Conservation (phyloP, 169 alveolate species). For the Cryptosporidium ubiquitum region DNA sequence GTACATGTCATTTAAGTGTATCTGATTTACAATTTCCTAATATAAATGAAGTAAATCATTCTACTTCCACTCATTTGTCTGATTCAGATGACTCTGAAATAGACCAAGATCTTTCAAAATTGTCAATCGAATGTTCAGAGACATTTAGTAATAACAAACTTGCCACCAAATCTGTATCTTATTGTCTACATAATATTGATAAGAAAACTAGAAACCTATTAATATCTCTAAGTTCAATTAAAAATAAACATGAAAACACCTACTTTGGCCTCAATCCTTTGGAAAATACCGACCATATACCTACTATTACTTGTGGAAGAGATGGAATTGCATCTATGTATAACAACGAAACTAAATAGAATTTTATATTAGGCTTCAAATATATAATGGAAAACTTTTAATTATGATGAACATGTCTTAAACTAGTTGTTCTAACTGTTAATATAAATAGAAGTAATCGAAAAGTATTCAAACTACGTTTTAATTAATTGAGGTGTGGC, state of each 20-base stretch:
- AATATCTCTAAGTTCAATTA: background rate
- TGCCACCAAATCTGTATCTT: background rate
- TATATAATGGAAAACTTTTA: too few species aligned
- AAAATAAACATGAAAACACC: background rate
- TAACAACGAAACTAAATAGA: background rate
- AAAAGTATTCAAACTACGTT: background rate
- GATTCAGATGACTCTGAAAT: slow-evolving; percentile 16
- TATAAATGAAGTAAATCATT: background rate
- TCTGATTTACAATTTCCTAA: background rate
- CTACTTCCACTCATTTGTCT: background rate
- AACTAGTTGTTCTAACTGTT: too few species aligned
- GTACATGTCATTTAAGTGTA: slow-evolving; percentile 2
- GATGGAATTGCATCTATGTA: slow-evolving; percentile 64
- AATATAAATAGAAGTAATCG: too few species aligned
- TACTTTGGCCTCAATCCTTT: slow-evolving; percentile 43
- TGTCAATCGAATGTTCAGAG: background rate
- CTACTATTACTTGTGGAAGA: slow-evolving; percentile 21
- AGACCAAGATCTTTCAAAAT: background rate
- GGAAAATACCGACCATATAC: slow-evolving; percentile 35
- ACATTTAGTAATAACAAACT: background rate
- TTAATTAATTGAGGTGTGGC: too few species aligned
- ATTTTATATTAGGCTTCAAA: background rate
- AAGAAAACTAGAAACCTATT: background rate
- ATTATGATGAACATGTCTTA: too few species aligned
- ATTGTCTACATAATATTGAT: slow-evolving; percentile 1